A percentile compares a stretch with the other conserved stretches of the same genome.
phyloP scores from a whole-genome alignment of 176 grass and related monocot species.

The Avena insularis region DNA sequence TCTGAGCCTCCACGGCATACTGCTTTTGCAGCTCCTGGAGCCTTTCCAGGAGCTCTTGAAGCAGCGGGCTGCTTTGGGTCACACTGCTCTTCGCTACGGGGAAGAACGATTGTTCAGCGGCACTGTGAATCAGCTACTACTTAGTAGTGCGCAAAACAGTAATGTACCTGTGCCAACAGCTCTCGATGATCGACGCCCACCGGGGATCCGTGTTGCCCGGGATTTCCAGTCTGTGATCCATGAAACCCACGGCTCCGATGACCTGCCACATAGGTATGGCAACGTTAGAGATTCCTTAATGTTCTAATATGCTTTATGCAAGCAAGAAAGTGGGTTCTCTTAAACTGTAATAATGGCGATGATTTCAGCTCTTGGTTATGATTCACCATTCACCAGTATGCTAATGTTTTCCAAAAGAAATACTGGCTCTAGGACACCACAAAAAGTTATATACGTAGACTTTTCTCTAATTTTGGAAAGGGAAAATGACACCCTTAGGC shows the following conservation, averaged over 20 bases:
- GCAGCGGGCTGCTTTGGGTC: slow-evolving; percentile 70
- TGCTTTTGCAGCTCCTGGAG: slow-evolving; percentile 68
- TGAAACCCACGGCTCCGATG: slow-evolving; percentile 85
- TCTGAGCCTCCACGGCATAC: slow-evolving; percentile 52
- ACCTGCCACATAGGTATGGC: slow-evolving; percentile 49
- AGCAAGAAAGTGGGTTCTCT: neutral
- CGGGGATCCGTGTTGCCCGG: slow-evolving; percentile 66
- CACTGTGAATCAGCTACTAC: neutral
- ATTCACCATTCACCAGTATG: neutral
- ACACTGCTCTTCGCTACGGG: slow-evolving; percentile 50
- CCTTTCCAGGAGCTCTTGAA: slow-evolving; percentile 73
- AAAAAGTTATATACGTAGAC: neutral
- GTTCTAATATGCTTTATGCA: neutral
- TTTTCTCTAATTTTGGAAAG: neutral
- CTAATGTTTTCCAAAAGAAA: neutral
- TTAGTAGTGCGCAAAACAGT: neutral
- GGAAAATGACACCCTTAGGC: neutral
- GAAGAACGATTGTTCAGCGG: neutral
- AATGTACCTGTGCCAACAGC: slow-evolving; percentile 81
- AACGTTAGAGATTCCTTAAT: neutral
- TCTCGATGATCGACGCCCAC: slow-evolving; percentile 80
- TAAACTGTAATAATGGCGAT: neutral
- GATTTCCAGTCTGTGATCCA: slow-evolving; percentile 86
- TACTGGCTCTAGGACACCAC: neutral
- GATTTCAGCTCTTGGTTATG: neutral